These are phyloP conservation scores for Colletotrichum gloeosporioides DNA, from an alignment of 2,329 filamentous ascomycete genomes.

Conservation along the genomic window DNA sequence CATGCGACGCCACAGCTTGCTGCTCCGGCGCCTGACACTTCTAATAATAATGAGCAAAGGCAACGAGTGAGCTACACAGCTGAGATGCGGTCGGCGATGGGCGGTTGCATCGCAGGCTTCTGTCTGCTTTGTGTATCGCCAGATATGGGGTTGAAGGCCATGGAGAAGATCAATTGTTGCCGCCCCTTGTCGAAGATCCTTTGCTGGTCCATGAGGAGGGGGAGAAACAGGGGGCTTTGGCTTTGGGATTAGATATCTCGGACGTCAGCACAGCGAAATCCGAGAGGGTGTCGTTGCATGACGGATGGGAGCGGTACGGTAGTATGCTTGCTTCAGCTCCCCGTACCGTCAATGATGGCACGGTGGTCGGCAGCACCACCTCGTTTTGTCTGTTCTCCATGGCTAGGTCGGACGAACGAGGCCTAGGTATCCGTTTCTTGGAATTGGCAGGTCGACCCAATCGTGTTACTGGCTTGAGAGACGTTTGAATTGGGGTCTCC, in stretches of 20 bases:
- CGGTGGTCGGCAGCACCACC: not conserved
- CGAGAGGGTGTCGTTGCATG: not conserved
- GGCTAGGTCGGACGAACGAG: not conserved
- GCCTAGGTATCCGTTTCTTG: not conserved
- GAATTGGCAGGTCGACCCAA: not conserved
- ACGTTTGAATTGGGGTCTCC: not conserved
- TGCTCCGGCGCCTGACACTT: not conserved
- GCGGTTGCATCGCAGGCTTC: slow-evolving; percentile 2
- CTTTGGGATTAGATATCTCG: not conserved
- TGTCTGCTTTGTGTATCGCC: not conserved
- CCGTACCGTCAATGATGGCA: not conserved
- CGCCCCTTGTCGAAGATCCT: slow-evolving; percentile 7
- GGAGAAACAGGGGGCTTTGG: not conserved
- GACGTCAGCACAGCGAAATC: not conserved
- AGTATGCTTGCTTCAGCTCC: not conserved
- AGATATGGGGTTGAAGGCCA: not conserved
- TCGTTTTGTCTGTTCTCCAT: not conserved
- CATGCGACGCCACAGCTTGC: not conserved
- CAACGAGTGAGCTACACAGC: not conserved
- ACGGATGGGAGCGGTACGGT: not conserved
- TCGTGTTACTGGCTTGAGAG: not conserved
- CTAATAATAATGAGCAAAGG: not conserved
- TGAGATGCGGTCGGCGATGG: no score
- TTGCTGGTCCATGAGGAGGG: not conserved
- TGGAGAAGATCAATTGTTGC: not conserved